These are phyloP conservation scores for Chrysosporium queenslandicum DNA, from an alignment of 2,329 filamentous ascomycete species.

Conservation along the genomic window DNA sequence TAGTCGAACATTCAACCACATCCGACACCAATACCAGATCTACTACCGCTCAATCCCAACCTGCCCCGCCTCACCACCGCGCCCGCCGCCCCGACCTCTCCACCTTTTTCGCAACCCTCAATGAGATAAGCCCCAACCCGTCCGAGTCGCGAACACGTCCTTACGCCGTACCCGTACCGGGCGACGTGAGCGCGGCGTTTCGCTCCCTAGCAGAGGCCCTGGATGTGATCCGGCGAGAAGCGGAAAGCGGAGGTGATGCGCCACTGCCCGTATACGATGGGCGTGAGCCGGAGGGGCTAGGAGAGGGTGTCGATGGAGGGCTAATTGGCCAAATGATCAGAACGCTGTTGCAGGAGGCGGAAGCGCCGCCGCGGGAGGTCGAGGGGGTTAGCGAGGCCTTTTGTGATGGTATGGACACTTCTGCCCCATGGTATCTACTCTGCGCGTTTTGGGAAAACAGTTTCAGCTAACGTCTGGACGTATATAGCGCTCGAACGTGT, in stretches of 20 bases:
- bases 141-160: constrained; percentile 42
- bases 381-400: constrained; percentile 54
- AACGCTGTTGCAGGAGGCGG: constrained; percentile 45
- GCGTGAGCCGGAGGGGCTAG: constrained; percentile 29
- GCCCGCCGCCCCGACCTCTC: constrained; percentile 53
- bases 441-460: too few relatives aligned
- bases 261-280: constrained; percentile 38
- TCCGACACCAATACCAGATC: constrained; percentile 19
- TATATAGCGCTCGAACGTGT: constrained; percentile 47
- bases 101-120: constrained; percentile 54
- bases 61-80: constrained; percentile 20
- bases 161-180: constrained; percentile 51
- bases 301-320: constrained; percentile 27
- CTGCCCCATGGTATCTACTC: too few relatives aligned
- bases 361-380: constrained; percentile 50
- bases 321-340: constrained; percentile 48
- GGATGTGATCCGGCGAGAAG: constrained; percentile 45
- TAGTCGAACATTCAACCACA: constrained; percentile 36
- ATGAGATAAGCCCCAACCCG: constrained; percentile 46
- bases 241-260: constrained; percentile 24
- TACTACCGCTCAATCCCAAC: constrained; percentile 21
- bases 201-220: constrained; percentile 52
- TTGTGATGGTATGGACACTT: constrained; percentile 43
- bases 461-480: neutral
- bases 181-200: constrained; percentile 51